phyloP scores from a whole-genome alignment of 2,329 filamentous ascomycete genomes.

The Colletotrichum navitas region DNA sequence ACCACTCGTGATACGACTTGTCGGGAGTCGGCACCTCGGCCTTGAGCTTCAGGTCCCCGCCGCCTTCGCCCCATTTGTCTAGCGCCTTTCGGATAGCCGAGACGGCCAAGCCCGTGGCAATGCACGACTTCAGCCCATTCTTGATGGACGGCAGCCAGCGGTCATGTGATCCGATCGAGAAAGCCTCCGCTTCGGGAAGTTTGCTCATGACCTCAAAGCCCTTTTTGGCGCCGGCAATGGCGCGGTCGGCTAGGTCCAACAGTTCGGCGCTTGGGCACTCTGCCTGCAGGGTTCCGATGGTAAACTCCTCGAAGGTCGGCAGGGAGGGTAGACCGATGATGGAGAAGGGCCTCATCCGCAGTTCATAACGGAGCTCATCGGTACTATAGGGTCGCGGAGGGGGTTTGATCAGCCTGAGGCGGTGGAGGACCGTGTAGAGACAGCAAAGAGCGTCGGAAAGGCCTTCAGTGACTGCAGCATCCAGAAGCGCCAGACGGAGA shows the following conservation, averaged over 20 bases:
- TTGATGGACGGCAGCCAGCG: slow-evolving; percentile 73
- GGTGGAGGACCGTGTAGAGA: slow-evolving; percentile 75
- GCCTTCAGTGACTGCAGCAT: slow-evolving; percentile 73
- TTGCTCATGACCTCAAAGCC: slow-evolving; percentile 69
- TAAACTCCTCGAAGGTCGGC: slow-evolving; percentile 73
- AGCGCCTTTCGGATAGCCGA: slow-evolving; percentile 70
- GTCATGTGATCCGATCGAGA: slow-evolving; percentile 68
- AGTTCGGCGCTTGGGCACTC: slow-evolving; percentile 56
- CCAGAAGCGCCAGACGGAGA: slow-evolving; percentile 71
- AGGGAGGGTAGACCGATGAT: slow-evolving; percentile 75
- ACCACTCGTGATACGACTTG: slow-evolving; percentile 73
- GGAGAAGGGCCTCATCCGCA: slow-evolving; percentile 89
- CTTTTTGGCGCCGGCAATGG: slow-evolving; percentile 63
- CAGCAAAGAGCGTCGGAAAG: slow-evolving; percentile 67
- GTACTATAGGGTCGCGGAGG: slow-evolving; percentile 74
- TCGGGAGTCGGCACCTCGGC: slow-evolving; percentile 66
- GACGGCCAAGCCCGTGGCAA: slow-evolving; percentile 76
- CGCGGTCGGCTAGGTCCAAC: slow-evolving; percentile 60
- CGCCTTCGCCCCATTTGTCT: slow-evolving; percentile 48
- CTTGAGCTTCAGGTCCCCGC: slow-evolving; percentile 55
- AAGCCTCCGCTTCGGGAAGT: slow-evolving; percentile 64
- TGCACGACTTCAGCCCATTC: slow-evolving; percentile 76
- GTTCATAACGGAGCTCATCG: slow-evolving; percentile 78
- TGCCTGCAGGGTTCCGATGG: slow-evolving; percentile 55
- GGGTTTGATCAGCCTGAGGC: slow-evolving; percentile 66